phyloP scores from a whole-genome alignment of 352 stramenopile genomes.

The Phytopythium montanum region DNA sequence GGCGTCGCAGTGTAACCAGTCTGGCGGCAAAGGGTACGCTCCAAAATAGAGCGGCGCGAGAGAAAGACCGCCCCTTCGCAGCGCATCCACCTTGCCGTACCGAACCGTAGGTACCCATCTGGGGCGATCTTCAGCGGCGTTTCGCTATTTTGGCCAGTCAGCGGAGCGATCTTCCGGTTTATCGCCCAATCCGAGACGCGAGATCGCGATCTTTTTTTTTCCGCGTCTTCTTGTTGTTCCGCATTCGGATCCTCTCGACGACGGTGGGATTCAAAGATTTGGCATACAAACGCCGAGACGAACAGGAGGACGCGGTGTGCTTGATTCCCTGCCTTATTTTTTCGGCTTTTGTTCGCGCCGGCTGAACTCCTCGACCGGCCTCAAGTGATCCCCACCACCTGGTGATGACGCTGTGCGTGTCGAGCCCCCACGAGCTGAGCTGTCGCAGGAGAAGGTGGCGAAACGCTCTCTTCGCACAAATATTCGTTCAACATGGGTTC shows the following conservation, averaged over 20 bases:
- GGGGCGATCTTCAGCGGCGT: slow-evolving; percentile 1
- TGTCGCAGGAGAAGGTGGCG: neutral
- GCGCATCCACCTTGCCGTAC: neutral
- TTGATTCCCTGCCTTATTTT: neutral
- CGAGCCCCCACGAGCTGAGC: no score
- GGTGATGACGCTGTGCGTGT: no score
- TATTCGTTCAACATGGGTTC: neutral
- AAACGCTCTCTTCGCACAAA: slow-evolving; percentile 2
- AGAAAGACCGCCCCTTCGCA: neutral
- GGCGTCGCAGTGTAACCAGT: neutral
- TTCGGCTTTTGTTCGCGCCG: neutral
- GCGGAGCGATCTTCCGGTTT: neutral
- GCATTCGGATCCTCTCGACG: neutral
- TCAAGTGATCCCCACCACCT: no score
- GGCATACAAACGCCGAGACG: neutral
- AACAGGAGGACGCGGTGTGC: neutral
- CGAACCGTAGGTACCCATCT: slow-evolving; percentile 1
- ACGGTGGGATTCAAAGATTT: slow-evolving; percentile 8
- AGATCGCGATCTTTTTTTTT: slow-evolving; percentile 20
- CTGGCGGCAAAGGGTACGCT: neutral
- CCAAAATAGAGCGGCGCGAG: neutral
- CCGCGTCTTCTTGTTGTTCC: slow-evolving; percentile 2
- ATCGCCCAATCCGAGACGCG: slow-evolving; percentile 8
- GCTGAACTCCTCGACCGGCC: no score
- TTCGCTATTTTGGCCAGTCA: slow-evolving; percentile 5